phyloP scores from a whole-genome alignment of 371 early-diverging fungal genomes.

The Circinella umbellata region DNA sequence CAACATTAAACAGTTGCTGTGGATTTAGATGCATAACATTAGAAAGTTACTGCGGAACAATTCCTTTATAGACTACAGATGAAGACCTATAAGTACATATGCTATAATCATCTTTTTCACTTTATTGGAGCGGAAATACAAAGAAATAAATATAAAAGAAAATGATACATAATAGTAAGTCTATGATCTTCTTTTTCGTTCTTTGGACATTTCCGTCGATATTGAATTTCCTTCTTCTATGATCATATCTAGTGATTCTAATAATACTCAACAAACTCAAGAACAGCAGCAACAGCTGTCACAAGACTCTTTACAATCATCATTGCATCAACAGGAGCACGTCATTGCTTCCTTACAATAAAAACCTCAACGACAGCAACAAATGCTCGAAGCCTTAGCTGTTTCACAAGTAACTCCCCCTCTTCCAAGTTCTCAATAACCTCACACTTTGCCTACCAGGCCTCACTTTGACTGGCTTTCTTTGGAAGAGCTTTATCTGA shows the following conservation, averaged over 20 bases:
- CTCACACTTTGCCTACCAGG: not conserved
- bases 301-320: no score
- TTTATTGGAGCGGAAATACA: no score
- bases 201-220: slow-evolving; percentile 1
- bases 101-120: no score
- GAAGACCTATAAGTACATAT: not conserved
- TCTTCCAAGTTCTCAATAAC: not conserved
- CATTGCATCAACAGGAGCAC: not conserved
- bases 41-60: no score
- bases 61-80: slow-evolving; percentile 1
- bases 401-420: not conserved
- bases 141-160: not conserved
- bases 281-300: no score
- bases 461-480: slow-evolving; percentile 15
- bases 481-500: not conserved
- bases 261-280: not conserved
- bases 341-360: not conserved
- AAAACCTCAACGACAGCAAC: not conserved
- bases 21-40: no score
- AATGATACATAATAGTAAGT: not conserved
- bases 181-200: not conserved
- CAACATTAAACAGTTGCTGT: no score
- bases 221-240: not conserved
- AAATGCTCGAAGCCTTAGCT: not conserved
- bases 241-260: not conserved